Conservation (phyloP, 768 basidiomycete species). For the Pilatotrama ljubarskyi region DNA sequence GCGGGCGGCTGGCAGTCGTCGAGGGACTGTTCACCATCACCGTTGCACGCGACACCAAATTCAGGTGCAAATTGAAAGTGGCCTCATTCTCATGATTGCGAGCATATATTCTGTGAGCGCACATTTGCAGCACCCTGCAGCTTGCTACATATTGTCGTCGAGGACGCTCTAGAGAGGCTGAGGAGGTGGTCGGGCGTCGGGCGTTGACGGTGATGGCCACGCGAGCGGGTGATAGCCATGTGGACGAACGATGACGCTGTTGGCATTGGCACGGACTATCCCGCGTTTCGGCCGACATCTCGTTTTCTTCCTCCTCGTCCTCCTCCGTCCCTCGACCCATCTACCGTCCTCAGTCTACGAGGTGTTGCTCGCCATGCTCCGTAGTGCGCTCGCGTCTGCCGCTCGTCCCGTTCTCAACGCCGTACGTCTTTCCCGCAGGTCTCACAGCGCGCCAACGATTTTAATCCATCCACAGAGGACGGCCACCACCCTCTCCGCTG, state of each 20-base stretch:
- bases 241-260: constrained; percentile 20
- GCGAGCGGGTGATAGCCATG: constrained; percentile 15
- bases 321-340: constrained; percentile 19
- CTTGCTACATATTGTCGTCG: not conserved
- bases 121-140: not conserved
- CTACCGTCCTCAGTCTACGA: constrained; percentile 2
- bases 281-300: constrained; percentile 30
- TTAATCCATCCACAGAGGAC: constrained; percentile 46
- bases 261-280: constrained; percentile 12
- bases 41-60: not conserved
- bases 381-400: constrained; percentile 59
- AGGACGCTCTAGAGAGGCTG: not conserved
- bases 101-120: not conserved
- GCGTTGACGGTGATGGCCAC: constrained; percentile 12
- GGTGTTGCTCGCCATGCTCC: constrained; percentile 51
- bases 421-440: constrained; percentile 39
- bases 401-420: constrained; percentile 56
- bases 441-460: constrained; percentile 19
- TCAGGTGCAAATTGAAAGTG: not conserved
- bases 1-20: not conserved
- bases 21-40: not conserved
- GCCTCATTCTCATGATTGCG: not conserved
- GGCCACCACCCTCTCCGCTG: constrained; percentile 77
- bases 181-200: constrained; percentile 1
- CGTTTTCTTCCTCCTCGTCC: constrained; percentile 14